Percentiles rank a stretch among this genome's conserved stretches.
Evolutionary conservation across 2,329 filamentous ascomycete species (phyloP).

Genomic region (Rosellinia necatrix): DNA sequence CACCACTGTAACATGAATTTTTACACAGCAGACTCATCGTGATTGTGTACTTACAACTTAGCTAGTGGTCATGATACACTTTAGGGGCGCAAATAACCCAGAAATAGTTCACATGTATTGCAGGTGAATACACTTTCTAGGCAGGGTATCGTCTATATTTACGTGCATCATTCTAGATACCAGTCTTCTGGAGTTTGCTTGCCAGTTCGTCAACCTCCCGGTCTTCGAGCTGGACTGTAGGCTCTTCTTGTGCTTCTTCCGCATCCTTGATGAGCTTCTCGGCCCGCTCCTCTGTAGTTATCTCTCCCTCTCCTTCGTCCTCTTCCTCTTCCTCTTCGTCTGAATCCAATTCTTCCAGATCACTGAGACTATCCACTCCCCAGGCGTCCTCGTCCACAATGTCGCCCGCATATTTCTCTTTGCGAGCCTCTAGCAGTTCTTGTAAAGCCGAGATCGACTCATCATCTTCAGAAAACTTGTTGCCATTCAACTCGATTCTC

Average conservation of each 20-base stretch:
- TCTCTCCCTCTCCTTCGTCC: conserved; percentile 70
- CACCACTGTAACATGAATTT: conserved; percentile 14
- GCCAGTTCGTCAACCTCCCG: conserved; percentile 82
- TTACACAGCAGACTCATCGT: neutral
- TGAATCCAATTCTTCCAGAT: conserved; percentile 76
- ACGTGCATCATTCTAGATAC: conserved; percentile 47
- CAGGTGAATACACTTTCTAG: conserved; percentile 9
- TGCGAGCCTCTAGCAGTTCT: conserved; percentile 74
- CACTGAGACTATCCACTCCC: conserved; percentile 84
- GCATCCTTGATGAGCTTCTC: conserved; percentile 73
- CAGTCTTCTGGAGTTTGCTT: conserved; percentile 74
- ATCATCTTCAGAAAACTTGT: conserved; percentile 91
- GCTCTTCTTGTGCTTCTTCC: conserved; percentile 73
- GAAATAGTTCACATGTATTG: conserved; percentile 8
- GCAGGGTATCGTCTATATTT: conserved; percentile 23
- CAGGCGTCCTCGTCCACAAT: conserved; percentile 76
- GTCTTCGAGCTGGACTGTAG: conserved; percentile 71
- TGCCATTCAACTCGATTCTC: conserved; percentile 92
- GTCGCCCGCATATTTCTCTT: conserved; percentile 72
- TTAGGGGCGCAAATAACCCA: too few species aligned
- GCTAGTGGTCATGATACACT: neutral
- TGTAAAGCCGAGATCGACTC: conserved; percentile 69
- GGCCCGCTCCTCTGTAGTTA: conserved; percentile 64
- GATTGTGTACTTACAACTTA: neutral
- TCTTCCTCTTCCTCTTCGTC: conserved; percentile 72